Evolutionary conservation across 1,139 yeast genomes (phyloP).

Genomic region (Saccharomyces hybrid): DNA sequence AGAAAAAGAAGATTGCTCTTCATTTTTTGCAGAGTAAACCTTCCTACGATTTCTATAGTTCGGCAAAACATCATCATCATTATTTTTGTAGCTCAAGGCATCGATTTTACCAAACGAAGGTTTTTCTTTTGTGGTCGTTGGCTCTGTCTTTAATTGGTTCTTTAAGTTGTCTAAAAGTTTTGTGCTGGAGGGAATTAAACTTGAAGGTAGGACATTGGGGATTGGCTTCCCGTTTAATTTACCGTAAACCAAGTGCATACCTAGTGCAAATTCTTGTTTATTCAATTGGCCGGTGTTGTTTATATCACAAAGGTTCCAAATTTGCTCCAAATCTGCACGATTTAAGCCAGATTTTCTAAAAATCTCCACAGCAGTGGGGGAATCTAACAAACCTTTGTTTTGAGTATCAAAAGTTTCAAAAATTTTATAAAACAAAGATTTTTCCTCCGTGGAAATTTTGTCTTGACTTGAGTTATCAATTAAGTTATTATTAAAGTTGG

Average conservation of each 20-base stretch:
- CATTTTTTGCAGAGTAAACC: conserved; percentile 11
- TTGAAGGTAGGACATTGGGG: conserved; percentile 67
- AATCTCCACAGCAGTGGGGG: conserved; percentile 75
- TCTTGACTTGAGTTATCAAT: conserved; percentile 47
- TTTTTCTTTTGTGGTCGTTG: conserved; percentile 7
- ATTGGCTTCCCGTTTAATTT: conserved; percentile 65
- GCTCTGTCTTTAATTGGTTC: conserved; percentile 45
- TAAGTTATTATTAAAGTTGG: conserved; percentile 24
- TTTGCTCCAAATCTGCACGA: conserved; percentile 76
- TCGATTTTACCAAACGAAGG: conserved; percentile 19
- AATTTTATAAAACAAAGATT: conserved; percentile 76
- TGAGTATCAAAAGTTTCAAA: conserved; percentile 80
- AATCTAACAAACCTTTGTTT: conserved; percentile 63
- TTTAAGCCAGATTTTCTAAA: conserved; percentile 86
- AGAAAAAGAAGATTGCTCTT: not conserved
- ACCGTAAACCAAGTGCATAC: conserved; percentile 76
- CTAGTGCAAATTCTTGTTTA: conserved; percentile 73
- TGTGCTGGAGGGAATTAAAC: conserved; percentile 73
- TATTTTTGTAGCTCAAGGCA: conserved; percentile 33
- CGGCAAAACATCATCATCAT: conserved; percentile 38
- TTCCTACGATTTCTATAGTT: conserved; percentile 32
- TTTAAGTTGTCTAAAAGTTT: conserved; percentile 52
- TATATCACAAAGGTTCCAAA: conserved; percentile 78
- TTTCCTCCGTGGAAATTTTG: conserved; percentile 71
- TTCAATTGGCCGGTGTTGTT: conserved; percentile 67